phyloP scores from a whole-genome alignment of 2,329 filamentous ascomycete genomes.

The Neofusicoccum ribis region DNA sequence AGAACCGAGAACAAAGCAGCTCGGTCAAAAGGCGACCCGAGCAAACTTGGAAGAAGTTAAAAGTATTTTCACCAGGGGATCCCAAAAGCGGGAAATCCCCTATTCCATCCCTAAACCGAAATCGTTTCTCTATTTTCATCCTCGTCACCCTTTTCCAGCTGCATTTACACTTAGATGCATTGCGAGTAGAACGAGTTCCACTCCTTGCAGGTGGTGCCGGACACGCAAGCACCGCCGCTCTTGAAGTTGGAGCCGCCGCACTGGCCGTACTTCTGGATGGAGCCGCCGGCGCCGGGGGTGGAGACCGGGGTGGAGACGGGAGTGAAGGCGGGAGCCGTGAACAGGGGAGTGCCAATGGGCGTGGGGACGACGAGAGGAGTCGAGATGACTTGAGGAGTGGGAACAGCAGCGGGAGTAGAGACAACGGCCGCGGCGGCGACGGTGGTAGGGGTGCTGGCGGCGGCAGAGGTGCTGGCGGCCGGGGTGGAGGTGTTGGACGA shows the following conservation, averaged over 20 bases:
- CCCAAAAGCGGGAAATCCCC: too few relatives aligned
- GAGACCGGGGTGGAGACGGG: neutral
- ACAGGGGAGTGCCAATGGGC: neutral
- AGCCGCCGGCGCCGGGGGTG: conserved; percentile 9
- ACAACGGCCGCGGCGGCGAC: neutral
- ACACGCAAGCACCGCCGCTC: conserved; percentile 37
- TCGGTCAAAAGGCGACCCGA: neutral
- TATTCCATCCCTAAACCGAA: too few relatives aligned
- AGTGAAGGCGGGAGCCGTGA: neutral
- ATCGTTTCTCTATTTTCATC: neutral
- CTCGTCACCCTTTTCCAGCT: neutral
- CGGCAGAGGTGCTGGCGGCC: too few relatives aligned
- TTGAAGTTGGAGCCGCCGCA: conserved; percentile 43
- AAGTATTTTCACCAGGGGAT: neutral
- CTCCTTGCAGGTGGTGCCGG: conserved; percentile 35
- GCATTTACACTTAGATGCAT: conserved; percentile 27
- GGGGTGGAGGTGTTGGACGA: neutral
- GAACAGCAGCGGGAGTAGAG: conserved; percentile 6
- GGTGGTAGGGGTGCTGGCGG: neutral
- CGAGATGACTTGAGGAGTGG: conserved; percentile 2
- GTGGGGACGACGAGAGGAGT: neutral
- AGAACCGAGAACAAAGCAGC: neutral
- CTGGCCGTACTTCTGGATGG: conserved; percentile 35
- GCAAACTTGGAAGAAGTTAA: neutral
- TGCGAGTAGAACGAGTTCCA: conserved; percentile 45